Conservation (phyloP, 2,329 filamentous ascomycete genomes). For the Gremmenia infestans region DNA sequence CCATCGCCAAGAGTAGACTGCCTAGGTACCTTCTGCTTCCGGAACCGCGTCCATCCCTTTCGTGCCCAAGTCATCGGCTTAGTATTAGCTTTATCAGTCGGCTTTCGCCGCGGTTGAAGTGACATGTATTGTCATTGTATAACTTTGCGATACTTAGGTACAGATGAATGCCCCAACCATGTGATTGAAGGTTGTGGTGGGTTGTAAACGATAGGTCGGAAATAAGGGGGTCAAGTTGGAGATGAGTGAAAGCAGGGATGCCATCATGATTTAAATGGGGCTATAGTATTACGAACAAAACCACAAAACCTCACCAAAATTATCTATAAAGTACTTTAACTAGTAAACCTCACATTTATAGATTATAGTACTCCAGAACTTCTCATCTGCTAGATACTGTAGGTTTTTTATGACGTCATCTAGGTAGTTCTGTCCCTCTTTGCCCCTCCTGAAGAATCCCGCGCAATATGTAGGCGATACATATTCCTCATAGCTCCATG, state of each 20-base stretch:
- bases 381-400: not conserved
- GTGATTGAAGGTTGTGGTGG: not conserved
- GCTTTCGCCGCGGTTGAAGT: conserved; percentile 1
- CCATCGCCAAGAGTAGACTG: not conserved
- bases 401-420: not conserved
- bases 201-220: too few species aligned
- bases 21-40: conserved; percentile 9
- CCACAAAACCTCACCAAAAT: not conserved
- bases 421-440: not conserved
- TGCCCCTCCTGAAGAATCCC: not conserved
- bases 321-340: too few species aligned
- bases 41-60: not conserved
- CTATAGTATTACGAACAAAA: not conserved
- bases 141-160: not conserved
- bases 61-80: not conserved
- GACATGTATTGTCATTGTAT: not conserved
- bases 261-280: not conserved
- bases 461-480: not conserved
- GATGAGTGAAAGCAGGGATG: not conserved
- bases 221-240: not conserved
- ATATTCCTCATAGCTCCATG: not conserved
- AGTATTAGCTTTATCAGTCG: not conserved
- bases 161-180: not conserved
- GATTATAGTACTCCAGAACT: not conserved
- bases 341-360: too few species aligned